Evolutionary conservation across 176 grass and related monocot species (phyloP).

Genomic region (Hyparrhenia diplandra): DNA sequence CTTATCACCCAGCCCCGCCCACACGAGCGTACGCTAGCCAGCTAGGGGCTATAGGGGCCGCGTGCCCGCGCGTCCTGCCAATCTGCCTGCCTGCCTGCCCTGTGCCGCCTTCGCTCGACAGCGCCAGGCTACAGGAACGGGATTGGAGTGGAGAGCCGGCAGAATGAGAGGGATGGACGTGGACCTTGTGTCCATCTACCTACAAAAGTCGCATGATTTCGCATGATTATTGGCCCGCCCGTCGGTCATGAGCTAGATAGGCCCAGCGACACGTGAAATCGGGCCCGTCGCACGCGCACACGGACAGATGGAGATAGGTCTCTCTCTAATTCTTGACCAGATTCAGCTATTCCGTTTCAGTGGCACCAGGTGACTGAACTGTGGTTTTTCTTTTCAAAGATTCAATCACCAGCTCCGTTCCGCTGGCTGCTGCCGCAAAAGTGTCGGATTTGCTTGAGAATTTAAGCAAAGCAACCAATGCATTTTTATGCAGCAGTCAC

Average conservation of each 20-base stretch:
- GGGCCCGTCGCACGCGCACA: not conserved
- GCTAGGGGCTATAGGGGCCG: not conserved
- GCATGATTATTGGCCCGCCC: not conserved
- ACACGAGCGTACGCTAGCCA: not conserved
- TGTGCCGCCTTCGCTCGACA: not conserved
- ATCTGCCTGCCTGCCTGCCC: not conserved
- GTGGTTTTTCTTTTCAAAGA: not conserved
- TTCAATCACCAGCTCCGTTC: not conserved
- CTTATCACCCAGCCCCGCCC: slow-evolving; percentile 2
- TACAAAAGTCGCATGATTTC: too few relatives aligned
- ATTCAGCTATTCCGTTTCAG: not conserved
- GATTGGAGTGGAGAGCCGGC: not conserved
- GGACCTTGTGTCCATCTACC: not conserved
- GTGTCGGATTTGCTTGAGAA: too few relatives aligned
- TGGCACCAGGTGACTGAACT: not conserved
- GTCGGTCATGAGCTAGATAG: not conserved
- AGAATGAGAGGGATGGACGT: not conserved
- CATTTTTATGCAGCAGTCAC: not conserved
- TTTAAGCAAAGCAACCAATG: not conserved
- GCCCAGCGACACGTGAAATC: slow-evolving; percentile 3
- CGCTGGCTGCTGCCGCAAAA: too few relatives aligned
- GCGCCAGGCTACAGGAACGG: not conserved
- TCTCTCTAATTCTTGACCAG: not conserved
- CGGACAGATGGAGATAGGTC: not conserved
- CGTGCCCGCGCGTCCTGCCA: slow-evolving; percentile 13